Percentiles rank a stretch among this genome's conserved stretches.
Evolutionary conservation across 805 yeast genomes (phyloP).

Genomic region (Naumovozyma castellii): DNA sequence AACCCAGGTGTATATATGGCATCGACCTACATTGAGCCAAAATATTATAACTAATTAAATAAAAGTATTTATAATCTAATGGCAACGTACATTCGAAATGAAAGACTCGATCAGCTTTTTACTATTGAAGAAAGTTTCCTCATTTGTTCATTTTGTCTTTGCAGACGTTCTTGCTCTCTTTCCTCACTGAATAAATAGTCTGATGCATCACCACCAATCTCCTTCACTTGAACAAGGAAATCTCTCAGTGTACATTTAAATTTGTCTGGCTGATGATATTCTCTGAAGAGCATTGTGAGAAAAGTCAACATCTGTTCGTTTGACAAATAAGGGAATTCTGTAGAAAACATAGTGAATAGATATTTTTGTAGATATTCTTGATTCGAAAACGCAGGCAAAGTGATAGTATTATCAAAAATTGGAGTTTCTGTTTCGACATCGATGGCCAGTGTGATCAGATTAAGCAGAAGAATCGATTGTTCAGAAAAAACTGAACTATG

Average conservation of each 20-base stretch:
- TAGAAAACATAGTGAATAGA: constrained; percentile 60
- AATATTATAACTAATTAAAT: too few species aligned
- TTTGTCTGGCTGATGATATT: constrained; percentile 56
- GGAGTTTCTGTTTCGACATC: constrained; percentile 60
- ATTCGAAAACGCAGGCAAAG: constrained; percentile 71
- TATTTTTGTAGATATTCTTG: constrained; percentile 64
- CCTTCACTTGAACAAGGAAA: constrained; percentile 87
- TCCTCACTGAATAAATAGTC: constrained; percentile 90
- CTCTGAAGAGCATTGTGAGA: constrained; percentile 58
- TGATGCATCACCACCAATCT: constrained; percentile 86
- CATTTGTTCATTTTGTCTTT: too few species aligned
- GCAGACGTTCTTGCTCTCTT: constrained; percentile 31
- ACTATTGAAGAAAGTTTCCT: too few species aligned
- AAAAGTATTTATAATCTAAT: too few species aligned
- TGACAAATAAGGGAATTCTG: constrained; percentile 80
- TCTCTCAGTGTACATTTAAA: constrained; percentile 80
- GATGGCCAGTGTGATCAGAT: constrained; percentile 67
- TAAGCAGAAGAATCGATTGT: constrained; percentile 73
- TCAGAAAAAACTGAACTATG: constrained; percentile 87
- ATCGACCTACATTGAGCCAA: too few species aligned
- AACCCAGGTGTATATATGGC: too few species aligned
- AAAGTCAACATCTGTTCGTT: constrained; percentile 70
- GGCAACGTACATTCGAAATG: too few species aligned
- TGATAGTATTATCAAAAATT: constrained; percentile 61
- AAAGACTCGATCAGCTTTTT: too few species aligned